Evolutionary conservation across 768 basidiomycete species (phyloP), one percentile per base, ranked within the genome.

Genomic region (Lactifluus subvellereus): DNA sequence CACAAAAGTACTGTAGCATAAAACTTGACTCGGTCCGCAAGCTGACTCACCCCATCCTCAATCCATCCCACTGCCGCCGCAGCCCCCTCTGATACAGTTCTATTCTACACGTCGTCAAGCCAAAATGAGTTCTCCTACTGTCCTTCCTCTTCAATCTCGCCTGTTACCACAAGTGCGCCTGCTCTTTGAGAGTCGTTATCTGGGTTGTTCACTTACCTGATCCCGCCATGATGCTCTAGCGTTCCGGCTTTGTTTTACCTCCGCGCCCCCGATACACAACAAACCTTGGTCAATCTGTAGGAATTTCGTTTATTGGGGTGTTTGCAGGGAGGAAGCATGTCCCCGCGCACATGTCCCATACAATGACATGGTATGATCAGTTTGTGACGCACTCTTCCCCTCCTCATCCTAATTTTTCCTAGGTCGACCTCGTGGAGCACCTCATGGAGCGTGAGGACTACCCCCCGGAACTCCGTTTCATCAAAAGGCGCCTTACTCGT

Each of bases 281-380:
- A 27, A 6, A 20, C 32, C 62, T 50, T 20, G 47, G 6, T 0
- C 27, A 4, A 64, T 64, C 33, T 64, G 62, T 32, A 64, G 62
- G 9, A 18, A 33, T 18, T 64, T 50, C 58, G 14, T 55, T 20
- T 64, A 43, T 64, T 0, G 5, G 0, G 62, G 62, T 37, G 0
- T 35, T 30, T 64, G 62, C 49, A 11, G 13, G 8, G 33, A 54
- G 13, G 6, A 0, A 30, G 0, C 6, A 9, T 64, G 63, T 14
- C 22, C 22, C 4, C 58, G 53, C 16, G 53, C 43, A 4, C 63
- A 64, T 60, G 54, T 60, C 6, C 27, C 48, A 18, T 1, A 42
- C 40, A 1, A 6, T 3, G 20, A 50, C 8, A 64, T 64, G 63
- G 63, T 64, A 20, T 13, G 48, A 35, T 42, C 22, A 33, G n/a